phyloP scores from a whole-genome alignment of 495 filamentous ascomycete genomes.

The Sordaria brevicollis region DNA sequence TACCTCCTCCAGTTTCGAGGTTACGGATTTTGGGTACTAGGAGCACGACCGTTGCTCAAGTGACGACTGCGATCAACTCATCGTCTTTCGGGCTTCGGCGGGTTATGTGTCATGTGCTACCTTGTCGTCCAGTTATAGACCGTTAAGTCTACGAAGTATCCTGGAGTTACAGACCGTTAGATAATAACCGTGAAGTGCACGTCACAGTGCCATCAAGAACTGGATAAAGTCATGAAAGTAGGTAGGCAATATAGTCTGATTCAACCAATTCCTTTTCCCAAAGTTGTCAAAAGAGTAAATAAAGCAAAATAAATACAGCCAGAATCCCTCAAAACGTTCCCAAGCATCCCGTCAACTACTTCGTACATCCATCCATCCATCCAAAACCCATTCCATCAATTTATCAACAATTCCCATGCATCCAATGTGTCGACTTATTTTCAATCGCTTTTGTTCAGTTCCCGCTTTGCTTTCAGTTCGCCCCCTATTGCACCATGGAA shows the following conservation, averaged over 20 bases:
- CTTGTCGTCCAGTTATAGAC: too few relatives aligned
- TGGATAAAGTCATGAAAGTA: neutral
- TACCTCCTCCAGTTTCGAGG: too few relatives aligned
- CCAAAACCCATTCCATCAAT: too few relatives aligned
- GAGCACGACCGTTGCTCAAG: too few relatives aligned
- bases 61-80: too few relatives aligned
- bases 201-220: neutral
- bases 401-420: neutral
- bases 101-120: too few relatives aligned
- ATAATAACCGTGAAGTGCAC: too few relatives aligned
- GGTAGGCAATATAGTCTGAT: neutral
- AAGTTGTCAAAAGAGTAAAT: neutral
- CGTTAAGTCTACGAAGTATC: too few relatives aligned
- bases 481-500: neutral
- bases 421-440: neutral
- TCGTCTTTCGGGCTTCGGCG: too few relatives aligned
- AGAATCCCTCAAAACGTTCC: too few relatives aligned
- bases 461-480: neutral
- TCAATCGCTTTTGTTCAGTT: neutral
- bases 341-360: neutral
- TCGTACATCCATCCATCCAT: neutral
- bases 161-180: too few relatives aligned
- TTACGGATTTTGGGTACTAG: too few relatives aligned
- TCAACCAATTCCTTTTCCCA: neutral
- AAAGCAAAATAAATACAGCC: neutral